Percentiles rank a stretch among this genome's conserved stretches.
Conservation (phyloP, 306 rosid species). For the Prinsepia uniflora region DNA sequence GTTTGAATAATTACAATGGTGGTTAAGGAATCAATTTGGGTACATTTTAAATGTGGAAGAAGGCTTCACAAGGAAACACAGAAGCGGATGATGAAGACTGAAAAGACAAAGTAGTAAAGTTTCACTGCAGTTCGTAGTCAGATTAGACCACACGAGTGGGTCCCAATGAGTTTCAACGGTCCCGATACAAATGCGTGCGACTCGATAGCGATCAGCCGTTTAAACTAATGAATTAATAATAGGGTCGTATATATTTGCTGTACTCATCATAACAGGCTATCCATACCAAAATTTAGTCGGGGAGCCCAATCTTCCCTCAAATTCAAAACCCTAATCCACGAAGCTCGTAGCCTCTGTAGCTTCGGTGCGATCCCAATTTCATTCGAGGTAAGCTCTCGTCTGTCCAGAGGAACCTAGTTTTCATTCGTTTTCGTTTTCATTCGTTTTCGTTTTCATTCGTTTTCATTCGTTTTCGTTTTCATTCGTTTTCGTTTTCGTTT, state of each 20-base stretch:
- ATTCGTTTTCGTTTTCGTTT: background rate
- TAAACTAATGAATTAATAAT: background rate
- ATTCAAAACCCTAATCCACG: constrained; percentile 39
- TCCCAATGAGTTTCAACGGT: constrained; percentile 1
- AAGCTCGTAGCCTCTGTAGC: constrained; percentile 18
- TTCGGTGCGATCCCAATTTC: constrained; percentile 25
- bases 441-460: background rate
- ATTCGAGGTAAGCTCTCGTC: constrained; percentile 35
- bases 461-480: too few species aligned
- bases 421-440: too few species aligned
- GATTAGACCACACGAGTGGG: background rate
- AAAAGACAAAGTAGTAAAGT: background rate
- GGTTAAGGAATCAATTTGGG: too few species aligned
- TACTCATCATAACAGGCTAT: constrained; percentile 2
- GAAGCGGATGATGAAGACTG: too few species aligned
- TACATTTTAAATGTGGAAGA: too few species aligned
- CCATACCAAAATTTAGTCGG: background rate
- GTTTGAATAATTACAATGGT: too few species aligned
- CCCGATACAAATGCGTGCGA: background rate
- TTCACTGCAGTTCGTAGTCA: background rate
- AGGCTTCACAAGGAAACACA: too few species aligned
- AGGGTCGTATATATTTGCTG: constrained; percentile 11
- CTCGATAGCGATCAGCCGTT: background rate
- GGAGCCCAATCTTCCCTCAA: background rate
- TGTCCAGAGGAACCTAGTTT: background rate